Conservation (phyloP, 1,284 basidiomycete species). For the Pterulicium gracile region DNA sequence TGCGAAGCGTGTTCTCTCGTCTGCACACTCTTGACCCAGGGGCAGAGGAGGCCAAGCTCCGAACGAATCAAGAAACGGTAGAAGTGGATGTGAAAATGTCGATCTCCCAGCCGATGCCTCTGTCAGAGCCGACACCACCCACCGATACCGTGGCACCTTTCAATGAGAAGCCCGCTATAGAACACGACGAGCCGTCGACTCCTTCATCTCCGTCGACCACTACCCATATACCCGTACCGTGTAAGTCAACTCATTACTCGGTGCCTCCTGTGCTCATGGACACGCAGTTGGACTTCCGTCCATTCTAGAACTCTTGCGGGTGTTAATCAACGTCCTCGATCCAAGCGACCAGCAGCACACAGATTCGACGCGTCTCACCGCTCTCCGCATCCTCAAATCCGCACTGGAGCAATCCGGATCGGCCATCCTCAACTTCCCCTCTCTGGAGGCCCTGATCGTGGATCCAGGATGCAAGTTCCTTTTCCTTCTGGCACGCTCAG, state of each 20-base stretch:
- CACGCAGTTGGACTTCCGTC: constrained; percentile 88
- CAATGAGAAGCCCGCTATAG: too few relatives aligned
- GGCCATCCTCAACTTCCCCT: constrained; percentile 66
- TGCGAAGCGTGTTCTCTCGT: constrained; percentile 72
- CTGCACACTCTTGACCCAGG: constrained; percentile 58
- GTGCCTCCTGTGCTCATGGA: too few relatives aligned
- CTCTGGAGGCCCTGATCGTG: constrained; percentile 60
- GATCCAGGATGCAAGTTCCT: constrained; percentile 95
- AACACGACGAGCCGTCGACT: too few relatives aligned
- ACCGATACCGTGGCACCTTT: too few relatives aligned
- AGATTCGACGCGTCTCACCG: constrained; percentile 88
- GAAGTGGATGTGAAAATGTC: constrained; percentile 55
- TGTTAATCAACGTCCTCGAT: constrained; percentile 91
- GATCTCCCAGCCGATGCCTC: constrained; percentile 27
- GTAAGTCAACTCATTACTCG: too few relatives aligned
- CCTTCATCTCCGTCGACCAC: too few relatives aligned
- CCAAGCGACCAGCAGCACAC: constrained; percentile 93
- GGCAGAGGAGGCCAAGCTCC: constrained; percentile 57
- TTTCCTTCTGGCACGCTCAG: constrained; percentile 88
- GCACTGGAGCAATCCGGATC: constrained; percentile 81
- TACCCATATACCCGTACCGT: too few relatives aligned
- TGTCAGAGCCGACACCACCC: too few relatives aligned
- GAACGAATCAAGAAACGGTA: constrained; percentile 31
- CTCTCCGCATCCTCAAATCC: constrained; percentile 82
- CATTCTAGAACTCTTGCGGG: constrained; percentile 86